Conservation (phyloP, 2,329 filamentous ascomycete genomes). For the Herpotrichia juniperi region DNA sequence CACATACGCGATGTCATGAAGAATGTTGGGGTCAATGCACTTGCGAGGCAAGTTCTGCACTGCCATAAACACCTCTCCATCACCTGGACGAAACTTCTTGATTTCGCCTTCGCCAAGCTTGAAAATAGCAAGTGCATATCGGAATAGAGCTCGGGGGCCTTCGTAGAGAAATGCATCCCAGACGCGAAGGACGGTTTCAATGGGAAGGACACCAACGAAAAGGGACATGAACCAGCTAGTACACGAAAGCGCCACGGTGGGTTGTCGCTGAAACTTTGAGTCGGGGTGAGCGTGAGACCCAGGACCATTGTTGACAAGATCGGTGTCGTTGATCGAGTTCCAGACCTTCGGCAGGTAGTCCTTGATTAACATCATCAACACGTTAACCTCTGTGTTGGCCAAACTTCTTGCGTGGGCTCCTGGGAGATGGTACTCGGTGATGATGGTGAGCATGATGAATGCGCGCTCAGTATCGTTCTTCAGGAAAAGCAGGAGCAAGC, state of each 20-base stretch:
- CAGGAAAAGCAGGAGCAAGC: slow-evolving; percentile 86
- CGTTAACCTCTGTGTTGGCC: slow-evolving; percentile 91
- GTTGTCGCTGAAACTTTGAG: slow-evolving; percentile 62
- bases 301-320: slow-evolving; percentile 49
- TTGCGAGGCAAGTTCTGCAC: slow-evolving; percentile 85
- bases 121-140: slow-evolving; percentile 88
- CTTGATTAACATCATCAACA: slow-evolving; percentile 85
- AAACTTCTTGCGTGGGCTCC: slow-evolving; percentile 91
- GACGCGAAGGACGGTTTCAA: slow-evolving; percentile 87
- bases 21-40: slow-evolving; percentile 78
- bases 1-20: slow-evolving; percentile 84
- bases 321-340: slow-evolving; percentile 84
- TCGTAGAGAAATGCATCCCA: slow-evolving; percentile 98
- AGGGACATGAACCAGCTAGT: slow-evolving; percentile 99
- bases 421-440: slow-evolving; percentile 85
- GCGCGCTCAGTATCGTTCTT: slow-evolving; percentile 81
- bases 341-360: slow-evolving; percentile 84
- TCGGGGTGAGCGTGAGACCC: slow-evolving; percentile 41
- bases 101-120: slow-evolving; percentile 85
- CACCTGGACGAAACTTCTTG: slow-evolving; percentile 72
- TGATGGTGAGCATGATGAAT: slow-evolving; percentile 92
- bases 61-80: slow-evolving; percentile 95
- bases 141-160: slow-evolving; percentile 90
- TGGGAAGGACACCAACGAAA: slow-evolving; percentile 89
- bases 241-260: slow-evolving; percentile 89